Percentiles rank a stretch among this genome's conserved stretches.
Conservation (phyloP, 2,329 filamentous ascomycete species). For the Lachnellula hyalina region DNA sequence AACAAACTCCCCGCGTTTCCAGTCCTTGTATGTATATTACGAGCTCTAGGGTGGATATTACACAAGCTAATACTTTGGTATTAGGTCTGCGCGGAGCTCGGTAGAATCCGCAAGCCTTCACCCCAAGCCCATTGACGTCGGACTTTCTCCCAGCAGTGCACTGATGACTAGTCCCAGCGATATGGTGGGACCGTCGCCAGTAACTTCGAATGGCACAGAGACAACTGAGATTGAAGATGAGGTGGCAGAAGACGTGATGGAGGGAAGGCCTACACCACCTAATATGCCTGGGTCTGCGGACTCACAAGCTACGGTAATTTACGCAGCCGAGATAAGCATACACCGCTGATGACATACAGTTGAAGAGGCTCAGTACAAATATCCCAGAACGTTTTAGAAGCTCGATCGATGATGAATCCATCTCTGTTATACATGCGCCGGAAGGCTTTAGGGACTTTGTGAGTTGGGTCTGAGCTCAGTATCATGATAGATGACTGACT, state of each 20-base stretch:
- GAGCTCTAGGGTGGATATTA: background rate
- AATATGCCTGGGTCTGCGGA: slow-evolving; percentile 25
- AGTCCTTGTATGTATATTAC: slow-evolving; percentile 43
- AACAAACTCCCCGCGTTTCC: slow-evolving; percentile 40
- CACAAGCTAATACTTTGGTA: slow-evolving; percentile 9
- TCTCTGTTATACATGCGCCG: slow-evolving; percentile 88
- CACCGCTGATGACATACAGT: slow-evolving; percentile 20
- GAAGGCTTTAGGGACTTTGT: slow-evolving; percentile 80
- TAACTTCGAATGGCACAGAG: slow-evolving; percentile 79
- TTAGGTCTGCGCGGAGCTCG: slow-evolving; percentile 41
- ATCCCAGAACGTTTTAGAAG: slow-evolving; percentile 53
- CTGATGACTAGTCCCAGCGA: slow-evolving; percentile 59
- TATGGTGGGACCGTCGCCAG: slow-evolving; percentile 74
- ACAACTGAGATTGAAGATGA: slow-evolving; percentile 83
- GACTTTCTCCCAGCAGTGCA: slow-evolving; percentile 25
- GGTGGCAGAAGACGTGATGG: slow-evolving; percentile 51
- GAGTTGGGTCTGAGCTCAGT: slow-evolving; percentile 28
- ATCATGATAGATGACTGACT: slow-evolving; percentile 10
- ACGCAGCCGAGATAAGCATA: slow-evolving; percentile 1
- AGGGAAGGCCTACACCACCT: slow-evolving; percentile 35
- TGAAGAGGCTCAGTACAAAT: slow-evolving; percentile 40
- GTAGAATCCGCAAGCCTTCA: slow-evolving; percentile 46
- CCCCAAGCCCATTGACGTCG: slow-evolving; percentile 40
- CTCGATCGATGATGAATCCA: slow-evolving; percentile 66
- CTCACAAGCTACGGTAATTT: slow-evolving; percentile 23